Evolutionary conservation across 805 yeast genomes (phyloP).

Genomic region (Komagataella kurtzmanii): DNA sequence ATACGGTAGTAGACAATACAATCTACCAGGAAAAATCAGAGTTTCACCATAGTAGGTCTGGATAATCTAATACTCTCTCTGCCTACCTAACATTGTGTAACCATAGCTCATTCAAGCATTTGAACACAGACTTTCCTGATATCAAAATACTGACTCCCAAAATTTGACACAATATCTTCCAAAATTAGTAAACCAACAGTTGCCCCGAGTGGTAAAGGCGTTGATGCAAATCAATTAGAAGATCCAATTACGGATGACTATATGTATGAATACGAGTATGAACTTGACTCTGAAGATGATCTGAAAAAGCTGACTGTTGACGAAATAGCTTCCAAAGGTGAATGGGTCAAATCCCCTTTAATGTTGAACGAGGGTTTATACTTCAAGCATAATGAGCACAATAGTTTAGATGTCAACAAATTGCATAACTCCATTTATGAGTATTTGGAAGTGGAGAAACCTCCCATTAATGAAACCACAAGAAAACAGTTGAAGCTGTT

Average conservation of each 20-base stretch:
- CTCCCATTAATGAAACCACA: neutral
- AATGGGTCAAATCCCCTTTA: neutral
- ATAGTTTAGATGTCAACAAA: neutral
- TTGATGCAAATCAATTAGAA: neutral
- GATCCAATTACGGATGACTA: neutral
- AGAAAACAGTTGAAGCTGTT: conserved; percentile 3
- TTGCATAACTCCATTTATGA: neutral
- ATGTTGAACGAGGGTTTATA: neutral
- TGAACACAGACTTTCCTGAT: neutral
- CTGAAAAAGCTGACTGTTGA: neutral
- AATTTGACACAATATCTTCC: neutral
- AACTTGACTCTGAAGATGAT: neutral
- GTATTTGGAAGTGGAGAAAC: neutral
- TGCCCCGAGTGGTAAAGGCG: neutral
- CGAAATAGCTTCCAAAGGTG: neutral
- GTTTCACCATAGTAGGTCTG: neutral
- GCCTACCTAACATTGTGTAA: neutral
- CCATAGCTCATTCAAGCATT: neutral
- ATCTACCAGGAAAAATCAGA: neutral
- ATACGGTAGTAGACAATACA: neutral
- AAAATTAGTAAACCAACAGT: neutral
- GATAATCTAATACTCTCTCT: neutral
- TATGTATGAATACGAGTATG: conserved; percentile 1
- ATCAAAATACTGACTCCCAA: neutral
- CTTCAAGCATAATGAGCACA: neutral